Percentiles rank a stretch among this genome's conserved stretches.
Conservation (phyloP, 768 basidiomycete genomes). For the Leucocoprinus leucothites region DNA sequence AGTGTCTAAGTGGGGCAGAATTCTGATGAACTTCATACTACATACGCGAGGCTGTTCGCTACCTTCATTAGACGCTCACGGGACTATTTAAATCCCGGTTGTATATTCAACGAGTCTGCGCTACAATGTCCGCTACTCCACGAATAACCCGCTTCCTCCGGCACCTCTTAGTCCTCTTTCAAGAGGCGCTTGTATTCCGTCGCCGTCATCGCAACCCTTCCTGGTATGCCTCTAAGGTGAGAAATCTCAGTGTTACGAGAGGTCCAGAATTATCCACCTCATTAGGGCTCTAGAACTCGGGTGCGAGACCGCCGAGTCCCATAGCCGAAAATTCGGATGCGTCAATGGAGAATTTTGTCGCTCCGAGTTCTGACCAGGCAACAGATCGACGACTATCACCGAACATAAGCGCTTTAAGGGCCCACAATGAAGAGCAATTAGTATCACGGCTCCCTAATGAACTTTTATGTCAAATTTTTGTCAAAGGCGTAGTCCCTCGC, state of each 20-base stretch:
- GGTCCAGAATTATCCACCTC: not conserved
- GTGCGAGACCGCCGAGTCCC: not conserved
- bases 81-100: too few species aligned
- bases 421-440: not conserved
- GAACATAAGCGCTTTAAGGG: not conserved
- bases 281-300: too few species aligned
- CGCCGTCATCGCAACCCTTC: not conserved
- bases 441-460: slow-evolving; percentile 8
- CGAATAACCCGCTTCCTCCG: not conserved
- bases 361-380: not conserved
- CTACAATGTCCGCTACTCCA: not conserved
- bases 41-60: too few species aligned
- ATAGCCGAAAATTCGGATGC: not conserved
- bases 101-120: not conserved
- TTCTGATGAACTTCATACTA: too few species aligned
- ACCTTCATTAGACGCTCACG: too few species aligned
- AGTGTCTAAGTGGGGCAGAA: too few species aligned
- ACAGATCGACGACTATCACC: not conserved
- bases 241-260: not conserved
- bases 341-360: not conserved
- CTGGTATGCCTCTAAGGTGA: not conserved
- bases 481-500: not conserved
- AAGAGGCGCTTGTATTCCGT: not conserved
- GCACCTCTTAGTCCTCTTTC: not conserved
- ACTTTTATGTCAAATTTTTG: slow-evolving; percentile 5